phyloP scores from a whole-genome alignment of 441 rosid genomes.

The Jatropha multifida region DNA sequence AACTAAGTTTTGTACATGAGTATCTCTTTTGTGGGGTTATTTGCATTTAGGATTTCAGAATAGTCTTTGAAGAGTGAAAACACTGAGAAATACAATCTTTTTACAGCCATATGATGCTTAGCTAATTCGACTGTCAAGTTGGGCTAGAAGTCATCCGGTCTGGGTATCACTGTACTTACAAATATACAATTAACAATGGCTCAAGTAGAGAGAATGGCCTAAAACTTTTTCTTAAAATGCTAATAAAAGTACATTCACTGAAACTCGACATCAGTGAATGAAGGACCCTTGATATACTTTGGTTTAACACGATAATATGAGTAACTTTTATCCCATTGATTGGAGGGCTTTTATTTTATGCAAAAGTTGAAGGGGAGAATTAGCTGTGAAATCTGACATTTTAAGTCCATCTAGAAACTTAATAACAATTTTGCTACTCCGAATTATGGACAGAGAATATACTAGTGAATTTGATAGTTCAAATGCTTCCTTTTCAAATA shows the following conservation, averaged over 20 bases:
- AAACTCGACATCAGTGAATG: background rate
- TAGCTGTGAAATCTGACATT: background rate
- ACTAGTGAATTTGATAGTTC: background rate
- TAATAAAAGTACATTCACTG: background rate
- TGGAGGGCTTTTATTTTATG: background rate
- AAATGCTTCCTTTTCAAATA: background rate
- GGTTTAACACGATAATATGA: background rate
- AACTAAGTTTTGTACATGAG: background rate
- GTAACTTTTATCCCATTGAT: background rate
- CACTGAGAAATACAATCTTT: background rate
- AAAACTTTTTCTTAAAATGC: background rate
- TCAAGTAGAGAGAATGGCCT: no score
- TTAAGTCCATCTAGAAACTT: constrained; percentile 4
- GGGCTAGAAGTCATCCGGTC: no score
- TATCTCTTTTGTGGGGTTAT: background rate
- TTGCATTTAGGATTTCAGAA: background rate
- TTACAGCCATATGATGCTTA: no score
- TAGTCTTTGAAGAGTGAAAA: background rate
- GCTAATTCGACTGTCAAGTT: no score
- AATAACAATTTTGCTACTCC: background rate
- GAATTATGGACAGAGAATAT: background rate
- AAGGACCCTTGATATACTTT: background rate
- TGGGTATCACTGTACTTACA: no score
- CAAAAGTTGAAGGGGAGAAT: background rate
- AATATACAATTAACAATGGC: no score